Evolutionary conservation across 768 basidiomycete species (phyloP), one percentile per base, ranked within the genome.

Genomic region (Porpolomopsis calyptriformis): DNA sequence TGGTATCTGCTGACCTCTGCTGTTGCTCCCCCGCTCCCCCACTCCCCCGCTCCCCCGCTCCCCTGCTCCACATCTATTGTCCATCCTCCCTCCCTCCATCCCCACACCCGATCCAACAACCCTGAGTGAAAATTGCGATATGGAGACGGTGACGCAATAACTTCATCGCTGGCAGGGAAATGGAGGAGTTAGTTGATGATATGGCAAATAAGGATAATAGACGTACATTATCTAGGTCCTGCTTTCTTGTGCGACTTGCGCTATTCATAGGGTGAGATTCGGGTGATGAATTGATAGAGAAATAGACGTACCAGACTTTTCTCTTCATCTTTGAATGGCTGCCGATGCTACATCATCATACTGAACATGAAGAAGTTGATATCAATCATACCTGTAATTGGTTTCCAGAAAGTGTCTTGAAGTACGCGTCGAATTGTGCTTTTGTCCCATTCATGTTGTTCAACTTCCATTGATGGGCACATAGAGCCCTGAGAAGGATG

Each of bases 311-410:
- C 37, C 16, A 39, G 37, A 6, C 7, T 6, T 22, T 39, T 39
- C 16, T 39, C 37, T 39, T 39, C 37, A 16, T 16, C 22, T 16
- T 39, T 39, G 37, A 39, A 39, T 39, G 37, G 37, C 37, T 39
- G 16, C 37, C n/a, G 22, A 10, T 39, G 7, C 6, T 6, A 39
- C 8, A 16, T 16, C 6, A 16, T 16, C 8, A 7, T 10, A 16
- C 7, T 31, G 29, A 31, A 31, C 29, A 14, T 31, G 14, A 14
- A 31, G 7, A 14, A n/a, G n/a, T n/a, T 39, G 37, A 39, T 16
- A 10, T 16, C 37, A 7, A 39, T 34, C 37, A 22, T 22, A 39
- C 37, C 16, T 10, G 16, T 39, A 39, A 8, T 7, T 39, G 7
- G 16, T 39, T 39, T 7, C 7, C 37, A 6, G 16, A 39, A 16